A percentile compares a stretch with the other conserved stretches of the same genome.
Conservation (phyloP, 257 asterid species). For the Rehmannia glutinosa region DNA sequence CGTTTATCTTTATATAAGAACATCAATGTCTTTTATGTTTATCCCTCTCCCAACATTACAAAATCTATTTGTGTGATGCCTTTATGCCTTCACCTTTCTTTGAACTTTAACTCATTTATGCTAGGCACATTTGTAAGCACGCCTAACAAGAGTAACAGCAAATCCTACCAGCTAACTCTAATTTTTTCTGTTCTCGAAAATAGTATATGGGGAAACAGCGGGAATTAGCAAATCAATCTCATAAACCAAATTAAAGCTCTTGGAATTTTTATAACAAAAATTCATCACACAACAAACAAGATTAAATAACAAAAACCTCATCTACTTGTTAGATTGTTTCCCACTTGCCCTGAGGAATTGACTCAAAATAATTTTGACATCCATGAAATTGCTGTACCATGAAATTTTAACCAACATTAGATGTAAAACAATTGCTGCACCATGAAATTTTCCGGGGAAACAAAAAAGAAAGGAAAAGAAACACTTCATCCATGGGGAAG, state of each 20-base stretch:
- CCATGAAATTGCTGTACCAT: no score
- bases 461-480: neutral
- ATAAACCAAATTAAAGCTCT: neutral
- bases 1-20: no score
- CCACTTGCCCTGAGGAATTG: slow-evolving; percentile 2
- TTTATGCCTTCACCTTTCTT: no score
- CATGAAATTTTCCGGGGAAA: neutral
- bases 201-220: neutral
- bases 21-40: no score
- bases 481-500: slow-evolving; percentile 15
- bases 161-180: neutral
- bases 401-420: neutral
- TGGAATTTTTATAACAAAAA: neutral
- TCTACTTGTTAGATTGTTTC: slow-evolving; percentile 1
- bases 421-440: slow-evolving; percentile 13
- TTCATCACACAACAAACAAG: neutral
- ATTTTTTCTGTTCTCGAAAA: neutral
- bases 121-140: no score
- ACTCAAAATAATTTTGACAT: neutral
- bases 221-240: neutral
- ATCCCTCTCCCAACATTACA: no score
- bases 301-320: neutral
- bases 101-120: no score
- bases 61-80: no score
- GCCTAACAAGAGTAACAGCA: neutral